These are phyloP conservation scores for Russula sp. DNA, from an alignment of 768 basidiomycete species.

Conservation along the genomic window DNA sequence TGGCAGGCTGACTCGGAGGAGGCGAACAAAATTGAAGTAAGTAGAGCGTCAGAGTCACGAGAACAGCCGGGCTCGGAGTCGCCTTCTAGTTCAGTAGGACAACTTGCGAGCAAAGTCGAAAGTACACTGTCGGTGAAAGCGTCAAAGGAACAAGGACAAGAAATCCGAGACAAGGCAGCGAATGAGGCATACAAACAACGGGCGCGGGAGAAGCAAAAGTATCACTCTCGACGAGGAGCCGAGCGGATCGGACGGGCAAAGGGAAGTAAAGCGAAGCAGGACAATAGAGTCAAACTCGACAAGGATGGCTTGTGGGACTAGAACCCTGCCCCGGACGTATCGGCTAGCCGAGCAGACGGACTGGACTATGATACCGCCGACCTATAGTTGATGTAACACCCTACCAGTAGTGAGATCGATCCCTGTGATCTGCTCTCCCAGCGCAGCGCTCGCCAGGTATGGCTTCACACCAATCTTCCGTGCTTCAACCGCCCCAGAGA, in stretches of 20 bases:
- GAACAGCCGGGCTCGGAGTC: constrained; percentile 7
- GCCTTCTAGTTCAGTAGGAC: neutral
- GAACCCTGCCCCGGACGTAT: constrained; percentile 23
- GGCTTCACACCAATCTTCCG: neutral
- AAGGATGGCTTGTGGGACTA: constrained; percentile 48
- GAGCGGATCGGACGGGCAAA: constrained; percentile 62
- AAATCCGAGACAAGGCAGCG: constrained; percentile 57
- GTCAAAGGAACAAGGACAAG: constrained; percentile 16
- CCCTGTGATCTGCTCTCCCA: constrained; percentile 4
- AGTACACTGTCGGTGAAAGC: constrained; percentile 12
- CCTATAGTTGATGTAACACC: constrained; percentile 12
- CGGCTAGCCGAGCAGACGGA: constrained; percentile 16
- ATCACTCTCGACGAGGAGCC: constrained; percentile 71
- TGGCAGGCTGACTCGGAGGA: neutral
- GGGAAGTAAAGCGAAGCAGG: constrained; percentile 85
- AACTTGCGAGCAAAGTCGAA: constrained; percentile 8
- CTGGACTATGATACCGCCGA: constrained; percentile 13
- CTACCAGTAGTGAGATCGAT: neutral
- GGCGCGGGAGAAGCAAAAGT: constrained; percentile 63
- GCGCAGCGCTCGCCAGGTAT: neutral
- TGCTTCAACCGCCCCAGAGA: constrained; percentile 6
- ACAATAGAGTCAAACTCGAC: constrained; percentile 55
- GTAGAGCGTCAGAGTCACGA: neutral
- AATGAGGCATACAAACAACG: constrained; percentile 58
- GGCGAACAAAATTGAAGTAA: neutral